Conservation (phyloP, 768 basidiomycete species). For the Dioszegia aurantiaca region DNA sequence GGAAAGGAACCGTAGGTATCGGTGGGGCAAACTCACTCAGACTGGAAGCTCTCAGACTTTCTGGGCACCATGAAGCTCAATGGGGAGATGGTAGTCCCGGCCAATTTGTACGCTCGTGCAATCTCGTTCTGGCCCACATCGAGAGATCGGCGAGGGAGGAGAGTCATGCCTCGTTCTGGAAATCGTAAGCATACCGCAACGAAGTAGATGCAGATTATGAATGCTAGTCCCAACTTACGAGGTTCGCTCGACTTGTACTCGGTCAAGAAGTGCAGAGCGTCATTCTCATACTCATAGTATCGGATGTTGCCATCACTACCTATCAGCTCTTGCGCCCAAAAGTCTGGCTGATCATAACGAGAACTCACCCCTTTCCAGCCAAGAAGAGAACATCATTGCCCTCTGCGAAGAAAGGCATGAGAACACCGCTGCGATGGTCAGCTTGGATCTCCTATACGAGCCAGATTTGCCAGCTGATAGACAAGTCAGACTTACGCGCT, state of each 20-base stretch:
- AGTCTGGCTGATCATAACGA: not conserved
- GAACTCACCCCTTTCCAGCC: slow-evolving; percentile 81
- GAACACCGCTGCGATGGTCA: slow-evolving; percentile 60
- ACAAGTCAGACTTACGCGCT: slow-evolving; percentile 59
- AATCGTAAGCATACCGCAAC: slow-evolving; percentile 11
- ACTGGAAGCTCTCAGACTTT: slow-evolving; percentile 91
- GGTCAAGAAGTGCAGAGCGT: slow-evolving; percentile 64
- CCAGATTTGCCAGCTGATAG: not conserved
- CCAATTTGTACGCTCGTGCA: slow-evolving; percentile 86
- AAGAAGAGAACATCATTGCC: slow-evolving; percentile 82
- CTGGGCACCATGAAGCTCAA: slow-evolving; percentile 94
- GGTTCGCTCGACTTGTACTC: slow-evolving; percentile 89
- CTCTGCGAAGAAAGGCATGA: slow-evolving; percentile 97
- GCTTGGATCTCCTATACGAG: not conserved
- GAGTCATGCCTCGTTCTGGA: slow-evolving; percentile 83
- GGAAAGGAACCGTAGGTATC: not conserved
- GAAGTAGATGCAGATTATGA: no score
- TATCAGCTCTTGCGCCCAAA: not conserved
- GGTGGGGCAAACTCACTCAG: slow-evolving; percentile 57
- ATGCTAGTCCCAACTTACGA: slow-evolving; percentile 55
- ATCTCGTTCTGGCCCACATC: slow-evolving; percentile 91
- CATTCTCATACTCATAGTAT: slow-evolving; percentile 81
- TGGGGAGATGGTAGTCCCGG: slow-evolving; percentile 71
- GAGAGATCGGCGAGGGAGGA: slow-evolving; percentile 87
- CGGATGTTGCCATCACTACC: slow-evolving; percentile 90